Base-by-base conservation (phyloP, 441 rosid genomes). In the Populus trichocarpa region DNA sequence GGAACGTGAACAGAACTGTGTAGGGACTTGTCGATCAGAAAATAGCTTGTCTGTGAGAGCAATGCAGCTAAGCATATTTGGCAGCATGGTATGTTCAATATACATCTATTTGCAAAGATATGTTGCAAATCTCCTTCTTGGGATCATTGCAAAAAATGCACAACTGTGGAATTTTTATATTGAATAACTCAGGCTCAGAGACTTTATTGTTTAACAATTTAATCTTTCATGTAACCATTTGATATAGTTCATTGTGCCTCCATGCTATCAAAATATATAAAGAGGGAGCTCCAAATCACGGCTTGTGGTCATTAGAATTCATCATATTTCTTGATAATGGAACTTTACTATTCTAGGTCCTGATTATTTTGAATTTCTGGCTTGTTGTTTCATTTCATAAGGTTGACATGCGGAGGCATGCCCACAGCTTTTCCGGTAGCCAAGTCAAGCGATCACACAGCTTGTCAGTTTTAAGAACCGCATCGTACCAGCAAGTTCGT, bases 1-100 rank as follows among this genome's bases (percentile, higher is more conserved):
- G 75, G 83, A 82, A 63, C 81, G 76, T 6, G 73, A 75, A 72
- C 84, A 77, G 67, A 81, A 69, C 70, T 57, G 18, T 65, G 78
- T 66, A 74, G 84, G 66, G 75, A 68, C 32, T 40, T 74, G 36
- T 77, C 77, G n/a, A 67, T 81, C 81, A 22, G 28, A 84, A 28
- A 81, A 81, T 71, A 91, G 81, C 84, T 86, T 94, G 70, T 87
- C 97, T 53, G 87, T 87, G 72, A 85, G 85, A 89, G 98, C 98
- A 53, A 90, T 88, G 92, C 91, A 91, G 70, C 82, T 94, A 72
- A 85, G 92, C 88, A 86, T 88, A 78, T 92, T 82, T 75, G 98
- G 98, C 77, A 90, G 93, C 86, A 89, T 71, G 97, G 96, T 94
- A 86, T 14, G 75, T 10, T 73, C 28, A 53, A 64, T 53, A 64